Percentiles rank a stretch among this genome's conserved stretches.
Conservation (phyloP, 345 rosid genomes). For the Camelina neglecta region DNA sequence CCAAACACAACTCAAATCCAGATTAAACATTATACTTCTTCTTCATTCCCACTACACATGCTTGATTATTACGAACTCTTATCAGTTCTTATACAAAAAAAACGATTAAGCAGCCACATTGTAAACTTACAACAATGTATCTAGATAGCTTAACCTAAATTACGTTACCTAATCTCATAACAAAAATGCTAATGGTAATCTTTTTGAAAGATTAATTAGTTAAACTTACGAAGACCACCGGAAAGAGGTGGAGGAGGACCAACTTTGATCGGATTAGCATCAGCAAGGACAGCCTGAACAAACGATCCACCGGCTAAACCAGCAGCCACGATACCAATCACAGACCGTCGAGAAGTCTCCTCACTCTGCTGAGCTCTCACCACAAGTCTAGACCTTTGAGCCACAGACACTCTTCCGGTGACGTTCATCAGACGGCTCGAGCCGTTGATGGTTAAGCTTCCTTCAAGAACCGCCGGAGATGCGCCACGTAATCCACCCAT, state of each 20-base stretch:
- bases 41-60: not conserved
- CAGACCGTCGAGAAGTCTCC: conserved; percentile 75
- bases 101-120: not conserved
- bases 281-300: conserved; percentile 80
- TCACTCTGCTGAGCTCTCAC: conserved; percentile 66
- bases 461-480: conserved; percentile 71
- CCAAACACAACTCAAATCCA: no score
- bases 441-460: conserved; percentile 65
- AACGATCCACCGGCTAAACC: conserved; percentile 75
- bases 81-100: not conserved
- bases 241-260: conserved; percentile 95
- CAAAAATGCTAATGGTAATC: not conserved
- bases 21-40: not conserved
- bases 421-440: conserved; percentile 53
- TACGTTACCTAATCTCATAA: not conserved
- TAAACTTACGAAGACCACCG: conserved; percentile 87
- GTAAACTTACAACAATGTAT: conserved; percentile 6
- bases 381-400: conserved; percentile 49
- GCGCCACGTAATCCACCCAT: conserved; percentile 72
- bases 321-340: conserved; percentile 73
- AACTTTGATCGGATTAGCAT: conserved; percentile 67
- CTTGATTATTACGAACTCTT: not conserved
- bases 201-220: not conserved
- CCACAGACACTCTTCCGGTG: conserved; percentile 34
- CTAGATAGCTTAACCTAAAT: not conserved